These are phyloP conservation scores for Cryphonectria japonica DNA, from an alignment of 2,329 filamentous ascomycete species.

Conservation along the genomic window DNA sequence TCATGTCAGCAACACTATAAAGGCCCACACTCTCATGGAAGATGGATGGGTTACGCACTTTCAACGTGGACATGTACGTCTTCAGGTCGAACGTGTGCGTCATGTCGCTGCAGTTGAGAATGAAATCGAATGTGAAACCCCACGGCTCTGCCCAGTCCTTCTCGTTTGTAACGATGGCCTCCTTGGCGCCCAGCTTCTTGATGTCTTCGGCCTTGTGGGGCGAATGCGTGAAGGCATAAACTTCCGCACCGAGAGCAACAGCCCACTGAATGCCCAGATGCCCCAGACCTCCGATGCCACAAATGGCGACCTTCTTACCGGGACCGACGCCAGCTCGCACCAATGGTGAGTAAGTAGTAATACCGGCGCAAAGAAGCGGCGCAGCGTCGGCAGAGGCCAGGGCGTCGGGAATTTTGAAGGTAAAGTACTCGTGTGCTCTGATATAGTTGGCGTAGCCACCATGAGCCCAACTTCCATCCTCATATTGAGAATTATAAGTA, in stretches of 20 bases:
- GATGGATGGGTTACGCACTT: slow-evolving; percentile 29
- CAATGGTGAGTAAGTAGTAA: slow-evolving; percentile 74
- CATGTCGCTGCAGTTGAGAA: slow-evolving; percentile 55
- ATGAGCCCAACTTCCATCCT: slow-evolving; percentile 60
- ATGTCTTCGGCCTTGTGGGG: slow-evolving; percentile 63
- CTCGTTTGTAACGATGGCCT: slow-evolving; percentile 50
- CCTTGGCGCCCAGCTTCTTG: slow-evolving; percentile 64
- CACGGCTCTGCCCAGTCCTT: slow-evolving; percentile 63
- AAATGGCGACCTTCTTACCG: slow-evolving; percentile 71
- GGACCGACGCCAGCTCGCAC: slow-evolving; percentile 68
- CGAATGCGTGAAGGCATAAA: slow-evolving; percentile 66
- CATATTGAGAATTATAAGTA: slow-evolving; percentile 62
- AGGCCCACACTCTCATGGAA: background rate
- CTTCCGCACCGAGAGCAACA: slow-evolving; percentile 69
- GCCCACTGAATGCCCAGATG: slow-evolving; percentile 75
- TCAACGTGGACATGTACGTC: slow-evolving; percentile 54
- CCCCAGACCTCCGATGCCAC: slow-evolving; percentile 74
- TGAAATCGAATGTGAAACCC: slow-evolving; percentile 53
- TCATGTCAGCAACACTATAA: background rate
- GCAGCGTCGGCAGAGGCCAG: slow-evolving; percentile 56
- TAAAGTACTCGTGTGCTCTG: slow-evolving; percentile 60
- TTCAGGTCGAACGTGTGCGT: slow-evolving; percentile 58
- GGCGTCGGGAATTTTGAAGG: slow-evolving; percentile 59
- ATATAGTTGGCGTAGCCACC: slow-evolving; percentile 64
- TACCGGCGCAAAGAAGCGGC: slow-evolving; percentile 77